A percentile compares a stretch with the other conserved stretches of the same genome.
phyloP scores from a whole-genome alignment of 129 eudicot genomes.

The Mikania micrantha region DNA sequence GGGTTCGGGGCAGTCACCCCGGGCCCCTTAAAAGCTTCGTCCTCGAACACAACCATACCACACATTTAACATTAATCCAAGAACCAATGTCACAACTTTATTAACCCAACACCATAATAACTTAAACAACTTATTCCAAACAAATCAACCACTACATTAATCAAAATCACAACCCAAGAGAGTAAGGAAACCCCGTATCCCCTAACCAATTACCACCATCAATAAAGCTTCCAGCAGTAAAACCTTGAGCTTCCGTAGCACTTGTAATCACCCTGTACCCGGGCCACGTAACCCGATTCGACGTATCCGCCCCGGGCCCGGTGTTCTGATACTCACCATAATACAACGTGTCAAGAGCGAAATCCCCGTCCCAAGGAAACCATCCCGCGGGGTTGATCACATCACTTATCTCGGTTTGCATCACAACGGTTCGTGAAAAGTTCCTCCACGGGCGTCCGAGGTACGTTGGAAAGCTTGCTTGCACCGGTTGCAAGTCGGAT shows the following conservation, averaged over 20 bases:
- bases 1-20: too few relatives aligned
- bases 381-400: constrained; percentile 75
- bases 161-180: constrained; percentile 44
- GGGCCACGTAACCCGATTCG: constrained; percentile 56
- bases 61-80: neutral
- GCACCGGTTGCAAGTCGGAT: constrained; percentile 46
- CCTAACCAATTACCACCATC: constrained; percentile 56
- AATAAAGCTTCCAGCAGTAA: constrained; percentile 47
- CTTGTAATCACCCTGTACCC: constrained; percentile 60
- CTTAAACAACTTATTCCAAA: neutral
- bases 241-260: constrained; percentile 50
- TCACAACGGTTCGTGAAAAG: constrained; percentile 67
- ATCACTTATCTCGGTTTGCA: constrained; percentile 47
- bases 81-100: neutral
- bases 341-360: constrained; percentile 55
- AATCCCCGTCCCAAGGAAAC: constrained; percentile 63
- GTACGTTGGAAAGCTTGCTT: constrained; percentile 45
- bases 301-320: constrained; percentile 58
- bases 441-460: constrained; percentile 84
- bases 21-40: too few relatives aligned
- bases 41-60: neutral
- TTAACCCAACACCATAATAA: neutral
- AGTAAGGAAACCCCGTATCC: constrained; percentile 51
- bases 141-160: too few relatives aligned
- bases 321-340: constrained; percentile 67